These are phyloP conservation scores for Ganoderma resinaceum DNA, from an alignment of 1,284 basidiomycete genomes.

Conservation along the genomic window DNA sequence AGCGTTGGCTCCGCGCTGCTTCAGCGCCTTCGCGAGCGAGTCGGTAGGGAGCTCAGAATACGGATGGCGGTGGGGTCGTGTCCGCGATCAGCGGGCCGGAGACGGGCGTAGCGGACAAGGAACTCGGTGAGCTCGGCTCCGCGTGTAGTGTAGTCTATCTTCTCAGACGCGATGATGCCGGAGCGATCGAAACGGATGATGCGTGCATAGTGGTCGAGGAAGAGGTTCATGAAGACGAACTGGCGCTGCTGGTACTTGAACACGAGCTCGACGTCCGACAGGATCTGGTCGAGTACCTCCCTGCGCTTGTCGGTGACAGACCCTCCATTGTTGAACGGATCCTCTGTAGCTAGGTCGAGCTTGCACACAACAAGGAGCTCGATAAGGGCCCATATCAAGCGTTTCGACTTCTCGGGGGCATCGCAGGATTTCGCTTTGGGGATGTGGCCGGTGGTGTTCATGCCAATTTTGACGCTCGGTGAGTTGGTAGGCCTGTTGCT, in stretches of 20 bases:
- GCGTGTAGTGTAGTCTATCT: conserved; percentile 17
- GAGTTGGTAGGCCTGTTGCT: too few relatives aligned
- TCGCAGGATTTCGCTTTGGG: too few relatives aligned
- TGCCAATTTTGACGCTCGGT: conserved; percentile 5
- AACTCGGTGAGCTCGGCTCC: not conserved
- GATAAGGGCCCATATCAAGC: not conserved
- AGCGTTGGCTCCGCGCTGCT: not conserved
- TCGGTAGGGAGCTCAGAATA: conserved; percentile 5
- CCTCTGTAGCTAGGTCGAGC: not conserved
- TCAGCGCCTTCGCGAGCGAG: not conserved
- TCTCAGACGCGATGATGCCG: conserved; percentile 11
- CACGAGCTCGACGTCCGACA: conserved; percentile 15
- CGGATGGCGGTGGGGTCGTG: conserved; percentile 19
- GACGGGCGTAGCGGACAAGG: conserved; percentile 14
- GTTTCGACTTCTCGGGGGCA: too few relatives aligned
- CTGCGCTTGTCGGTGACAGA: not conserved
- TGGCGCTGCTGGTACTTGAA: conserved; percentile 20
- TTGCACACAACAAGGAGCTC: conserved; percentile 21
- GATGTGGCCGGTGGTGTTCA: not conserved
- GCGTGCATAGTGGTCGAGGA: conserved; percentile 23
- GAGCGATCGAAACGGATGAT: conserved; percentile 23
- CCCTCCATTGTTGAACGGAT: not conserved
- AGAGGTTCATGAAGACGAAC: conserved; percentile 14
- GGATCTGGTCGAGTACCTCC: conserved; percentile 11
- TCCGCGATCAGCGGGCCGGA: conserved; percentile 5